Percentiles rank a stretch among this genome's conserved stretches.
These are phyloP conservation scores for Lasiosphaeriaceae sp. DNA, from an alignment of 495 filamentous ascomycete species.

Conservation along the genomic window DNA sequence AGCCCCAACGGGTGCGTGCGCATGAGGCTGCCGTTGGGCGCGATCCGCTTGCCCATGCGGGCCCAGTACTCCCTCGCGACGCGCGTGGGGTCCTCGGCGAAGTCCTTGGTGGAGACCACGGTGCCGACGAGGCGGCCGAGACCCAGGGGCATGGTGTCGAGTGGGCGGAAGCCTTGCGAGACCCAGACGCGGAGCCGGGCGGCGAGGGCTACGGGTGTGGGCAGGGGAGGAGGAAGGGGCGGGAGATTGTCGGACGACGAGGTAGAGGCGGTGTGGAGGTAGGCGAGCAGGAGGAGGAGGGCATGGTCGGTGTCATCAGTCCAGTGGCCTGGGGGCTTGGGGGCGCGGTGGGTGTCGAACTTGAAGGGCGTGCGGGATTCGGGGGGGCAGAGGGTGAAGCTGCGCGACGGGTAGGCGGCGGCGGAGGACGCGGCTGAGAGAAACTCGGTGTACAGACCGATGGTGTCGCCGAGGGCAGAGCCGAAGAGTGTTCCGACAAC, in stretches of 20 bases:
- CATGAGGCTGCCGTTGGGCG: conserved; percentile 49
- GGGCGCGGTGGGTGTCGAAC: conserved; percentile 35
- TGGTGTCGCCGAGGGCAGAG: conserved; percentile 45
- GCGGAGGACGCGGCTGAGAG: conserved; percentile 25
- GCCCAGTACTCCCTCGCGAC: conserved; percentile 35
- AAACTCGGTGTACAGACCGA: conserved; percentile 50
- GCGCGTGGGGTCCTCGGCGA: conserved; percentile 25
- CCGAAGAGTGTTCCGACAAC: conserved; percentile 38
- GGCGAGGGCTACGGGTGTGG: conserved; percentile 32
- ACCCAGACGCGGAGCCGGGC: conserved; percentile 39
- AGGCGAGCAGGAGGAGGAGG: conserved; percentile 39
- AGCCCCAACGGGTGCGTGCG: conserved; percentile 42
- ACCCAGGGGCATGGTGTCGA: conserved; percentile 40
- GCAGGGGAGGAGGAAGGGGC: neutral
- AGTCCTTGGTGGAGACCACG: conserved; percentile 29
- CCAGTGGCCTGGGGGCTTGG: conserved; percentile 37
- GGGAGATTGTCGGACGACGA: neutral
- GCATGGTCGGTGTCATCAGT: conserved; percentile 53
- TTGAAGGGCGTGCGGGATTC: conserved; percentile 27
- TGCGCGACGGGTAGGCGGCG: conserved; percentile 27
- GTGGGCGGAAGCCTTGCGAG: conserved; percentile 33
- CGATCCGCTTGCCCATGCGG: conserved; percentile 24
- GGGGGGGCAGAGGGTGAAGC: conserved; percentile 28
- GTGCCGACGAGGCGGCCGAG: conserved; percentile 35
- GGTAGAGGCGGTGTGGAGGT: conserved; percentile 30